phyloP scores from a whole-genome alignment of 345 rosid genomes.

The Angophora floribunda region DNA sequence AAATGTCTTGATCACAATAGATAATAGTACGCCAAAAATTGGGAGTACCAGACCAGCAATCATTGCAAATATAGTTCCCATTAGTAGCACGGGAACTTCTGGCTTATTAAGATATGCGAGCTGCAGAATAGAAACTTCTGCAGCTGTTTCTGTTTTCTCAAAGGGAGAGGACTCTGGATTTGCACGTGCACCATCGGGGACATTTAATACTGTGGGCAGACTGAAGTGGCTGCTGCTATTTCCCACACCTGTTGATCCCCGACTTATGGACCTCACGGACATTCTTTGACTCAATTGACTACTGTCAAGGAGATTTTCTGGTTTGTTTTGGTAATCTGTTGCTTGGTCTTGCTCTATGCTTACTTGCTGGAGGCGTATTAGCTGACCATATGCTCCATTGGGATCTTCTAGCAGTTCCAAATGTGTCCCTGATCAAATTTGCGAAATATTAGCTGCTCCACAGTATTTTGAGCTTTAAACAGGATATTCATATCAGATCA shows the following conservation, averaged over 20 bases:
- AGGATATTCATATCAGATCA: neutral
- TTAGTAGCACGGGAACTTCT: constrained; percentile 54
- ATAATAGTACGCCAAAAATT: constrained; percentile 41
- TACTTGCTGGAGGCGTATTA: constrained; percentile 58
- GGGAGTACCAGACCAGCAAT: constrained; percentile 53
- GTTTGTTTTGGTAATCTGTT: constrained; percentile 15
- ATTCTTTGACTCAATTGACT: constrained; percentile 26
- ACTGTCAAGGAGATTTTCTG: neutral
- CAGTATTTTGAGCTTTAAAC: neutral
- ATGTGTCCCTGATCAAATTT: constrained; percentile 41
- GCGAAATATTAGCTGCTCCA: neutral
- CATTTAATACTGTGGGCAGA: constrained; percentile 29
- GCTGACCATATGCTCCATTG: constrained; percentile 76
- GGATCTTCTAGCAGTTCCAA: constrained; percentile 53
- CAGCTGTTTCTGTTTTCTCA: constrained; percentile 4
- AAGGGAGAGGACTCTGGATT: constrained; percentile 15
- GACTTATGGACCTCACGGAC: constrained; percentile 34
- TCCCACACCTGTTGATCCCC: constrained; percentile 41
- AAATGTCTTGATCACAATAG: constrained; percentile 44
- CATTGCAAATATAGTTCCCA: constrained; percentile 47
- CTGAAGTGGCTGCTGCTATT: constrained; percentile 52
- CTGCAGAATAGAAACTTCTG: constrained; percentile 40
- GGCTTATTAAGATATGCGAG: constrained; percentile 75
- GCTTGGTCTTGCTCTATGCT: constrained; percentile 24
- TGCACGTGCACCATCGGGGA: constrained; percentile 6